Evolutionary conservation across 2,329 filamentous ascomycete species (phyloP).

Genomic region (Colletotrichum lini): DNA sequence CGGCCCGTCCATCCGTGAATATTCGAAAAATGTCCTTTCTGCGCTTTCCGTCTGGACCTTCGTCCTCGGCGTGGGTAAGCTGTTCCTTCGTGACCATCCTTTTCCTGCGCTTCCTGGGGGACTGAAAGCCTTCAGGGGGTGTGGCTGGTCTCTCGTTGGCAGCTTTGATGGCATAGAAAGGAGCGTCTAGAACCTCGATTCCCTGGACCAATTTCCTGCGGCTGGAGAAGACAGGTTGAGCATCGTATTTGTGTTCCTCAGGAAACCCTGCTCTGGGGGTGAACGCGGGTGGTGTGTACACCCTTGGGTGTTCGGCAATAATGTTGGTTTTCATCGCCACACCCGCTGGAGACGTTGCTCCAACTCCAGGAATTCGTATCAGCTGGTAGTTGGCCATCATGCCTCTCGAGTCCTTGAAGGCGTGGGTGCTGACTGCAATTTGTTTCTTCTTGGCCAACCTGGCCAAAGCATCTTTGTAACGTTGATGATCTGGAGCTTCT

Average conservation of each 20-base stretch:
- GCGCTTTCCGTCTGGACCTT: conserved; percentile 27
- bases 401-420: conserved; percentile 58
- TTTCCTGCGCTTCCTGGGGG: conserved; percentile 34
- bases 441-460: conserved; percentile 54
- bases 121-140: conserved; percentile 22
- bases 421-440: conserved; percentile 59
- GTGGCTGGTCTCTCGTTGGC: conserved; percentile 31
- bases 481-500: conserved; percentile 57
- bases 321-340: conserved; percentile 62
- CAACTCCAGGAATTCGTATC: conserved; percentile 58
- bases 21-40: conserved; percentile 37
- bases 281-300: conserved; percentile 59
- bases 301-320: conserved; percentile 57
- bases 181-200: conserved; percentile 65
- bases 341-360: conserved; percentile 59
- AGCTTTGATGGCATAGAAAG: conserved; percentile 59
- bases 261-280: conserved; percentile 45
- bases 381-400: conserved; percentile 61
- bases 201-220: conserved; percentile 54
- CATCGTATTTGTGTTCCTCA: conserved; percentile 43
- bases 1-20: conserved; percentile 26
- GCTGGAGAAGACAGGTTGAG: conserved; percentile 42
- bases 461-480: conserved; percentile 56
- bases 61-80: conserved; percentile 31
- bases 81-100: conserved; percentile 37